Conservation (phyloP, 257 asterid species). For the Ilex aquifolium region DNA sequence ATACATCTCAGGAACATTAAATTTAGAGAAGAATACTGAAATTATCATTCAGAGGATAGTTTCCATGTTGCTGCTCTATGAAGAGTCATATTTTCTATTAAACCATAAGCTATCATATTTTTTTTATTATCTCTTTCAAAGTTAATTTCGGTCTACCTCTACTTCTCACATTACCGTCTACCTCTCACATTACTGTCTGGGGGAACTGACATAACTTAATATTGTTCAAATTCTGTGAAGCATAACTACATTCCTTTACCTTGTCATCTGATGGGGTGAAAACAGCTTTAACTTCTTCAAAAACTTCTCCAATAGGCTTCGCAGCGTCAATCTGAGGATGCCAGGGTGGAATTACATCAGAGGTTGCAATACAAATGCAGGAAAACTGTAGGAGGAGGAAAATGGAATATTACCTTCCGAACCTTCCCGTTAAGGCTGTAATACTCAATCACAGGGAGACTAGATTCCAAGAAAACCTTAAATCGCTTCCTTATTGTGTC, state of each 20-base stretch:
- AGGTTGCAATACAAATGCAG: background rate
- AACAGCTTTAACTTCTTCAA: slow-evolving; percentile 64
- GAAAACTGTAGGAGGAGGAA: background rate
- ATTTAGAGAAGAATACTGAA: background rate
- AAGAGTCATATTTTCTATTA: no score
- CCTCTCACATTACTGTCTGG: background rate
- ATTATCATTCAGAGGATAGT: background rate
- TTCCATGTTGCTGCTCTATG: no score
- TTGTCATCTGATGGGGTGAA: slow-evolving; percentile 37
- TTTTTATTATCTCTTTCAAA: no score
- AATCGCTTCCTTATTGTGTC: slow-evolving; percentile 51
- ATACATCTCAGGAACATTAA: no score
- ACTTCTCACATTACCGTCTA: no score
- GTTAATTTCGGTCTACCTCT: no score
- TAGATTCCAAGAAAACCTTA: slow-evolving; percentile 40
- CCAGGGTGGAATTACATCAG: background rate
- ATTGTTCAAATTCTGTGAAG: background rate
- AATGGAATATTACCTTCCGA: slow-evolving; percentile 48
- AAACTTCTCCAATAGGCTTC: slow-evolving; percentile 65
- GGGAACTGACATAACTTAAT: background rate
- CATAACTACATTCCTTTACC: slow-evolving; percentile 32
- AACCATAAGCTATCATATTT: no score
- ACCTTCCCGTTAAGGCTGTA: slow-evolving; percentile 71
- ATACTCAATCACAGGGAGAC: slow-evolving; percentile 46
- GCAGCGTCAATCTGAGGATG: slow-evolving; percentile 59